These are phyloP conservation scores for Lasiosphaeriaceae sp. DNA, from an alignment of 495 filamentous ascomycete species.

Conservation along the genomic window DNA sequence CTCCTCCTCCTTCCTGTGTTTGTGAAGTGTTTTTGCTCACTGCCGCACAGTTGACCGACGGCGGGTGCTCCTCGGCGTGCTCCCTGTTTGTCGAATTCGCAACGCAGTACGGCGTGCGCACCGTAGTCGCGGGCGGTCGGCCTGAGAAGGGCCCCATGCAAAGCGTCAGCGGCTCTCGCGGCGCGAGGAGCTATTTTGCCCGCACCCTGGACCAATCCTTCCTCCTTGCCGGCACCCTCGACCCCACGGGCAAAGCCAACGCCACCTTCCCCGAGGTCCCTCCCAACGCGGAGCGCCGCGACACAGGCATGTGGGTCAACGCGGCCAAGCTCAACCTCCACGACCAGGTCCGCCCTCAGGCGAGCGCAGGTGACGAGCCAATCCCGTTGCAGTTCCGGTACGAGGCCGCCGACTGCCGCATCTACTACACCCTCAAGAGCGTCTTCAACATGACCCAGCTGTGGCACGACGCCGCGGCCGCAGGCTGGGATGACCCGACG, in stretches of 20 bases:
- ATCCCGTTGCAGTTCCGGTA: slow-evolving; percentile 44
- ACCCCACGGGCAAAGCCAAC: slow-evolving; percentile 19
- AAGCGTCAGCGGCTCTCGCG: slow-evolving; percentile 56
- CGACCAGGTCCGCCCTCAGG: slow-evolving; percentile 32
- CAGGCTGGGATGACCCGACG: slow-evolving; percentile 17
- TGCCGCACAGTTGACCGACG: too few relatives aligned
- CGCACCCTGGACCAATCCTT: slow-evolving; percentile 30
- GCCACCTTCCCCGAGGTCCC: slow-evolving; percentile 14
- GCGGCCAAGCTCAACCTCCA: slow-evolving; percentile 35
- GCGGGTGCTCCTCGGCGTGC: slow-evolving; percentile 48
- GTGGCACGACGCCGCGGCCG: slow-evolving; percentile 37
- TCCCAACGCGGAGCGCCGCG: background rate
- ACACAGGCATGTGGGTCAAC: slow-evolving; percentile 27
- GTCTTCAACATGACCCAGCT: slow-evolving; percentile 39
- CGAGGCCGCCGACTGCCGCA: slow-evolving; percentile 44
- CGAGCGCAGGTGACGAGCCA: background rate
- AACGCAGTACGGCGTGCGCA: slow-evolving; percentile 52
- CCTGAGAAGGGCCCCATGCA: slow-evolving; percentile 52
- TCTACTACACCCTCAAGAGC: slow-evolving; percentile 43
- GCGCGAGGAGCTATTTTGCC: slow-evolving; percentile 20
- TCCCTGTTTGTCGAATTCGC: slow-evolving; percentile 55
- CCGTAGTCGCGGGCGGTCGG: slow-evolving; percentile 57
- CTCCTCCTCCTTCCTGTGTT: too few relatives aligned
- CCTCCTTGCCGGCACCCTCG: slow-evolving; percentile 13
- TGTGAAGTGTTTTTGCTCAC: too few relatives aligned